Evolutionary conservation across 305 asterid species (phyloP).

Genomic region (Fraxinus velutina): DNA sequence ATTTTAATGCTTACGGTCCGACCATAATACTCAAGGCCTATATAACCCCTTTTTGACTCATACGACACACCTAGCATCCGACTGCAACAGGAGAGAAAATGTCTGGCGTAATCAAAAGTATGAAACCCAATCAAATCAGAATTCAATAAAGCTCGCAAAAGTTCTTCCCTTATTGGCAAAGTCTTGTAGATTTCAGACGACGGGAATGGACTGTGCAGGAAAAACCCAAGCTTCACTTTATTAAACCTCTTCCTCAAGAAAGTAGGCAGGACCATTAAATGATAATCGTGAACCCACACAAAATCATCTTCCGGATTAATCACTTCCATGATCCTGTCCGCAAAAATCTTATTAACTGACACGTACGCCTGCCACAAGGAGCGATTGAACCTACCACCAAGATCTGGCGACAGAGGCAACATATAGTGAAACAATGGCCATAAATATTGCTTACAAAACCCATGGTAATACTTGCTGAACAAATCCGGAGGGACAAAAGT

Average conservation of each 20-base stretch:
- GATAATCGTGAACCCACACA: slow-evolving; percentile 57
- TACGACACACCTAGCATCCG: slow-evolving; percentile 55
- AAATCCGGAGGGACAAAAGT: slow-evolving; percentile 50
- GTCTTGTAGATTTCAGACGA: slow-evolving; percentile 54
- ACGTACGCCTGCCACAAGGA: slow-evolving; percentile 53
- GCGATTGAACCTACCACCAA: slow-evolving; percentile 51
- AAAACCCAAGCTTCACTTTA: slow-evolving; percentile 51
- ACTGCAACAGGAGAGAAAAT: slow-evolving; percentile 54
- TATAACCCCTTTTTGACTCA: slow-evolving; percentile 53
- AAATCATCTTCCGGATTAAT: slow-evolving; percentile 57
- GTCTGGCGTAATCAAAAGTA: slow-evolving; percentile 52
- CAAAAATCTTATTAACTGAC: slow-evolving; percentile 51
- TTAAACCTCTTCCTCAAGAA: slow-evolving; percentile 57
- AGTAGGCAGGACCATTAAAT: slow-evolving; percentile 49
- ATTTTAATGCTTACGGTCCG: slow-evolving; percentile 54
- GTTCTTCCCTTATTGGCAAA: slow-evolving; percentile 48
- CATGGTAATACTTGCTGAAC: slow-evolving; percentile 44
- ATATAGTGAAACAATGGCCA: slow-evolving; percentile 58
- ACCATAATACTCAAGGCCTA: slow-evolving; percentile 52
- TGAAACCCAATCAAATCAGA: slow-evolving; percentile 55
- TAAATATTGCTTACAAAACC: slow-evolving; percentile 50
- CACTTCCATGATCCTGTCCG: slow-evolving; percentile 57
- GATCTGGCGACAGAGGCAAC: slow-evolving; percentile 55
- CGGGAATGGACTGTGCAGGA: slow-evolving; percentile 57
- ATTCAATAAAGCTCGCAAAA: slow-evolving; percentile 45